These are phyloP conservation scores for Penicillium longicatenatum DNA, from an alignment of 495 filamentous ascomycete species.

Conservation along the genomic window DNA sequence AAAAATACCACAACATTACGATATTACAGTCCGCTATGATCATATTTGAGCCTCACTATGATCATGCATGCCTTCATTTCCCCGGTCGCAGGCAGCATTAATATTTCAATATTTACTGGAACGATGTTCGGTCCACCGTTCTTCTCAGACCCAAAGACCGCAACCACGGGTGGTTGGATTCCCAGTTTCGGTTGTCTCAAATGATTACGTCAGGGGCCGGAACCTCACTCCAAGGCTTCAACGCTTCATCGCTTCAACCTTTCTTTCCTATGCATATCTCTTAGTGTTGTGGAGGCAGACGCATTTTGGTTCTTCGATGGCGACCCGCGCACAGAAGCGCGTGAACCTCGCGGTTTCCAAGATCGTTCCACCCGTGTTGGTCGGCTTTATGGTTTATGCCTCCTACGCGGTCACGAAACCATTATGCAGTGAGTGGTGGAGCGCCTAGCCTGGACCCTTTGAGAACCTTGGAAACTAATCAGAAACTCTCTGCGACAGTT, in stretches of 20 bases:
- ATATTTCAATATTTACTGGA: neutral
- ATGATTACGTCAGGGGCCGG: constrained; percentile 10
- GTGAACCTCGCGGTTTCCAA: constrained; percentile 55
- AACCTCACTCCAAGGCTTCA: neutral
- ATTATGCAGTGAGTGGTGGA: constrained; percentile 53
- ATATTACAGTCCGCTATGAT: neutral
- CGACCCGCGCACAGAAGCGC: constrained; percentile 38
- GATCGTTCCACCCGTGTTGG: constrained; percentile 59
- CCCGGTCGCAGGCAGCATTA: constrained; percentile 1
- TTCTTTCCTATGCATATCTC: constrained; percentile 5
- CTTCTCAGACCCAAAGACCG: neutral
- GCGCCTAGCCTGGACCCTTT: neutral
- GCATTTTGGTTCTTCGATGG: constrained; percentile 7
- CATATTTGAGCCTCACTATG: neutral
- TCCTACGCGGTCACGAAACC: constrained; percentile 62
- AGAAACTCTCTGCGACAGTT: constrained; percentile 43
- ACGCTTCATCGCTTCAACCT: no score
- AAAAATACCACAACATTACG: no score
- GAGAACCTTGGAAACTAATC: constrained; percentile 3
- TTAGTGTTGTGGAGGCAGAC: constrained; percentile 8
- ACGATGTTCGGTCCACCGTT: no score
- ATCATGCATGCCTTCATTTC: neutral
- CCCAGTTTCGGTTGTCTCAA: neutral
- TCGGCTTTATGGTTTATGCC: constrained; percentile 61
- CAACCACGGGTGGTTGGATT: neutral